Conservation (phyloP, 208 protist species). For the Acanthamoeba culbertsoni region DNA sequence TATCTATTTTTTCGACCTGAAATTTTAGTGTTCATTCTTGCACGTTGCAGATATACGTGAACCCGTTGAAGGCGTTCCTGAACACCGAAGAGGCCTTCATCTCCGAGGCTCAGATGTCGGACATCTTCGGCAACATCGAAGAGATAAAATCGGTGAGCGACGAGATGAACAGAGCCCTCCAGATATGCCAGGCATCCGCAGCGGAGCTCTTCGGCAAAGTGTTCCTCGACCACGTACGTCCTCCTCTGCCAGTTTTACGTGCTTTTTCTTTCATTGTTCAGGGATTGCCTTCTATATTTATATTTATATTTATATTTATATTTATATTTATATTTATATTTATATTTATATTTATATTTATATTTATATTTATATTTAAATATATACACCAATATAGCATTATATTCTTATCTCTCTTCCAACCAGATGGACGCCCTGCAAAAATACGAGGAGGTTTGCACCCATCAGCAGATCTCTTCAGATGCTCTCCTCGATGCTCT, state of each 20-base stretch:
- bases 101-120: not conserved
- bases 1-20: not conserved
- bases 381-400: too few relatives aligned
- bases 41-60: not conserved
- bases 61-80: not conserved
- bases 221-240: not conserved
- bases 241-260: not conserved
- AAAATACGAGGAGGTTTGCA: conserved; percentile 34
- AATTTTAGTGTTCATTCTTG: not conserved
- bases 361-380: too few relatives aligned
- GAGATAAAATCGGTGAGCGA: not conserved
- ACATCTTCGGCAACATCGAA: conserved; percentile 17
- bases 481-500: not conserved
- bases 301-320: not conserved
- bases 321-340: too few relatives aligned
- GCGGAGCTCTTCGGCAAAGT: not conserved
- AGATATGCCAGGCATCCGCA: not conserved
- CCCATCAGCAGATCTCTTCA: not conserved
- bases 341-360: too few relatives aligned
- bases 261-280: too few relatives aligned
- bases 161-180: not conserved
- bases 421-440: conserved; percentile 4
- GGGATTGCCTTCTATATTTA: too few relatives aligned
- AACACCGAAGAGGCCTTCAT: not conserved
- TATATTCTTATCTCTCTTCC: too few relatives aligned